Evolutionary conservation across 495 filamentous ascomycete genomes (phyloP).

Genomic region (Trichoderma parareesei): DNA sequence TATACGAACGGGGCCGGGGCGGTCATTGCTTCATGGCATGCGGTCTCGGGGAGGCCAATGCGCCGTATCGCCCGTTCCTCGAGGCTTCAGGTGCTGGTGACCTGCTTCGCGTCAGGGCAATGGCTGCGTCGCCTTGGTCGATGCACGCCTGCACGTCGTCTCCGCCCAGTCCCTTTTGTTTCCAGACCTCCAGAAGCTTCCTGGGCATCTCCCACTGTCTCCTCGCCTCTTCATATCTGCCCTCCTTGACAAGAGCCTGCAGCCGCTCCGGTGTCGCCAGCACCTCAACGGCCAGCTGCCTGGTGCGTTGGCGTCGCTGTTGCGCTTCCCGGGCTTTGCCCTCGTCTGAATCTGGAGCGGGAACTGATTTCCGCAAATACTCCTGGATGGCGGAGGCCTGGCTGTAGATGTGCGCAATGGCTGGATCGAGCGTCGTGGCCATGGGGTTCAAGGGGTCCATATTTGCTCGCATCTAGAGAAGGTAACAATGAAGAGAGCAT

Average conservation of each 20-base stretch:
- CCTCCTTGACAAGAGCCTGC: constrained; percentile 55
- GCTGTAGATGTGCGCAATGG: constrained; percentile 74
- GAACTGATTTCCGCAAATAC: constrained; percentile 38
- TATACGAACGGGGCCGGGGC: background rate
- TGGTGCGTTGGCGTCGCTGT: constrained; percentile 42
- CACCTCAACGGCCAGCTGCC: constrained; percentile 64
- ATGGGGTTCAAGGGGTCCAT: constrained; percentile 68
- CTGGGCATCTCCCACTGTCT: constrained; percentile 52
- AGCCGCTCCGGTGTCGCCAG: constrained; percentile 51
- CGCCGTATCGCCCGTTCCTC: constrained; percentile 3
- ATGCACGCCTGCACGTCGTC: constrained; percentile 39
- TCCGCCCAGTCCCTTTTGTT: constrained; percentile 42
- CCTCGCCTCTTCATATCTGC: constrained; percentile 52
- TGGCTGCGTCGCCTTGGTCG: constrained; percentile 42
- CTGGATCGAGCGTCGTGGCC: constrained; percentile 63
- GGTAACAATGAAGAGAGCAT: background rate
- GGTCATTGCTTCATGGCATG: constrained; percentile 10
- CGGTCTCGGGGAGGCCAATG: background rate
- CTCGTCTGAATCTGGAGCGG: constrained; percentile 25
- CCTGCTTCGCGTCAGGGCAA: constrained; percentile 21
- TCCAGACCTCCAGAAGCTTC: constrained; percentile 40
- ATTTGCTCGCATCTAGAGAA: constrained; percentile 52
- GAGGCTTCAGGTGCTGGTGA: constrained; percentile 12
- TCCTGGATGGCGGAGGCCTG: constrained; percentile 58
- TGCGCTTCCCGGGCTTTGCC: constrained; percentile 25